Evolutionary conservation across 257 asterid genomes (phyloP), one percentile per base, ranked within the genome.

Genomic region (Anisodus acutangulus): DNA sequence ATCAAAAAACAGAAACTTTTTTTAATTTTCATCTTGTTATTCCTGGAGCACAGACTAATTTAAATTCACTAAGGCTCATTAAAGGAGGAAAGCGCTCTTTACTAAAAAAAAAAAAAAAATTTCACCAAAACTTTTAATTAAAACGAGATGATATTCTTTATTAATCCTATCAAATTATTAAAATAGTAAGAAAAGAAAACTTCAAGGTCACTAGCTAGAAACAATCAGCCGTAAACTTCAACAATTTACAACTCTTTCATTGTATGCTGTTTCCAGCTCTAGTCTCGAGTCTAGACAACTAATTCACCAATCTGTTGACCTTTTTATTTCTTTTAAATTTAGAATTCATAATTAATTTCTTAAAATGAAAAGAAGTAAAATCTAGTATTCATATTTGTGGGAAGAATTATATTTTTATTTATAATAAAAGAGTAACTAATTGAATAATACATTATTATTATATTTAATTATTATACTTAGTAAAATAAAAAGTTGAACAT

Each of bases 11-110:
- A 4, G 9, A 0, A 4, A 22, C 45, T 41, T 41, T 41, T 41
- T 41, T 41, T 41, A 3, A 41, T 41, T 41, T 41, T 41, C 45
- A 3, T 3, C 45, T 5, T 41, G 45, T 2, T 41, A 5, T 41
- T 41, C 45, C 45, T 22, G 3, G 2, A 62, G 0, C 31, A 0
- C 4, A 3, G 45, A 41, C 5, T 41, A 41, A 41, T 41, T 5
- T 41, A 3, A 41, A 41, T 41, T 41, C 45, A 41, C 45, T 3
- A 49, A 49, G 9, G 2, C 8, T 4, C 0, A 22, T 54, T 54
- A 22, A 63, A 2, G 2, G 7, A 0, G 4, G 2, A 9, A 62
- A 22, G 0, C 2, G 0, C 4, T 63, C 1, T 62, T 0, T 9
- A 4, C 0, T 9, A 22, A 8, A 19, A 19, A 0, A 0, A 39